Base-by-base conservation (phyloP, 257 asterid species). In the Striga asiatica region DNA sequence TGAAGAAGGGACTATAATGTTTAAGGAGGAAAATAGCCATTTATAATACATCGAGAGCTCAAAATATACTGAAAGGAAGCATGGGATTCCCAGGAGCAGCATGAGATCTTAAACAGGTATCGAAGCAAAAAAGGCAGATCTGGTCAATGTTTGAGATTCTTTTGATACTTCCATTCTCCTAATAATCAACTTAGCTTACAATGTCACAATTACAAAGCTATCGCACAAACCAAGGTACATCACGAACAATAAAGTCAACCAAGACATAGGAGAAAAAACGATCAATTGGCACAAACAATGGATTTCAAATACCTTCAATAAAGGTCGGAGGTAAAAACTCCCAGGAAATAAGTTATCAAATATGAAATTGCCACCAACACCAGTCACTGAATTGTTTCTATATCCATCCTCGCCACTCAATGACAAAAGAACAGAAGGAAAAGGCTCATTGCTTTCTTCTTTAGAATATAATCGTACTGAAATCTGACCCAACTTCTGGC, bases 391-490 rank as follows among this genome's bases (percentile, higher is more conserved):
- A 69, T 91, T 91, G 75, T 91, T 91, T 66, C 98, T 80, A 52
- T 91, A 91, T 71, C 98, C 98, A 78, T 86, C 98, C 65, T 91
- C 98, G 7, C 98, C 95, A 58, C 98, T 91, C 79, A 91, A 68
- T 21, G 96, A 91, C 71, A 91, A 74, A 67, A 91, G 88, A 60
- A 79, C 91, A 50, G 96, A 78, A 21, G 98, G 96, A 69, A 81
- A 80, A 61, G 84, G 87, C 71, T 80, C 95, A 5, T 71, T 71
- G 66, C 63, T 73, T 60, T 80, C 78, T 68, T 81, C 94, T 65
- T 68, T 71, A 54, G 85, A 78, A 76, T 72, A 81, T 61, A 91
- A 57, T 37, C 74, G 72, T 45, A 89, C 89, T 32, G 81, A 81
- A 62, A 89, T 84, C 72, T 75, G 92, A 47, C 96, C 80, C 27